These are phyloP conservation scores for Lathyrus sativus DNA, from an alignment of 306 rosid species.

Conservation along the genomic window DNA sequence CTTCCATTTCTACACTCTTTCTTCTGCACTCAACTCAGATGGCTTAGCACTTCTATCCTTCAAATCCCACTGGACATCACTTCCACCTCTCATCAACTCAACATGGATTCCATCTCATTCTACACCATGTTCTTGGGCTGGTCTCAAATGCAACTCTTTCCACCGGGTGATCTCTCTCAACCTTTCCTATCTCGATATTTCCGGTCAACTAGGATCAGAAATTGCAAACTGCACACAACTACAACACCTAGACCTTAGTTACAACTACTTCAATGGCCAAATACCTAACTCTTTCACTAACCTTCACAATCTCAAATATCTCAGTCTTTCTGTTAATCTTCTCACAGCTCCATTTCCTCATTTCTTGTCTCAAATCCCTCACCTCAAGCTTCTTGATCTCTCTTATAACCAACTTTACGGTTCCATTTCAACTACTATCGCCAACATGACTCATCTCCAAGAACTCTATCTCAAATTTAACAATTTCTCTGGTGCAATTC, in stretches of 20 bases:
- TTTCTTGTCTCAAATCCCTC: constrained; percentile 50
- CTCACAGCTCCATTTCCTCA: constrained; percentile 56
- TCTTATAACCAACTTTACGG: constrained; percentile 53
- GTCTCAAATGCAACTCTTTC: constrained; percentile 58
- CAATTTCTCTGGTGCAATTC: constrained; percentile 57
- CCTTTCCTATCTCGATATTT: constrained; percentile 49
- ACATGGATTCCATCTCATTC: constrained; percentile 65
- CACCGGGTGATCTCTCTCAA: constrained; percentile 55
- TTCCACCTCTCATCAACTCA: constrained; percentile 50
- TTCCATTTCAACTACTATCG: constrained; percentile 59
- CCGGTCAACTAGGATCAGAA: constrained; percentile 63
- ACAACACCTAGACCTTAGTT: constrained; percentile 47
- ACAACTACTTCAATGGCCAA: constrained; percentile 47
- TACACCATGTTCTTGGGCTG: constrained; percentile 80
- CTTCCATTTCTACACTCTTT: no score
- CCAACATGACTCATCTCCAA: constrained; percentile 48
- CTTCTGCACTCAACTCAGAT: constrained; percentile 56
- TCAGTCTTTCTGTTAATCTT: constrained; percentile 44
- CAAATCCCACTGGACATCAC: constrained; percentile 49
- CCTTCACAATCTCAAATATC: constrained; percentile 37
- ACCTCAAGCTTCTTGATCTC: constrained; percentile 44
- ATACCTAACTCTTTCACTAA: constrained; percentile 51
- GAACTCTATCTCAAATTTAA: constrained; percentile 44
- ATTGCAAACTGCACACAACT: constrained; percentile 54
- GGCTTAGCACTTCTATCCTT: constrained; percentile 63